Percentiles rank a stretch among this genome's conserved stretches.
These are phyloP conservation scores for Trypanosoma cruzi DNA, from an alignment of 208 protist species.

Conservation along the genomic window DNA sequence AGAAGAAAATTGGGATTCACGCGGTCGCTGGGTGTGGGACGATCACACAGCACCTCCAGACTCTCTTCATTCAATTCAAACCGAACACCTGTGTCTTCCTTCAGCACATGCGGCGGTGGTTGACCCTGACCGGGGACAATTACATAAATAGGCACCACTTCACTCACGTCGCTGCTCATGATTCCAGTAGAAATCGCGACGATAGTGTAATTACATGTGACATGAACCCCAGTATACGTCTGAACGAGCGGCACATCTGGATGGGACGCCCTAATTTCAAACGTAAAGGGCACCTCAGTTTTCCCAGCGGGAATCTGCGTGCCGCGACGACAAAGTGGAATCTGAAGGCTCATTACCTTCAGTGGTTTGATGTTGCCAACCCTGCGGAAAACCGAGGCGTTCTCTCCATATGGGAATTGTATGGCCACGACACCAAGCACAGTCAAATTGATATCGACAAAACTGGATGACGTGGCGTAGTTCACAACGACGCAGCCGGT, in stretches of 20 bases:
- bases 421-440: conserved; percentile 48
- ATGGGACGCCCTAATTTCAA: conserved; percentile 47
- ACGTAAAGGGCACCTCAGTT: conserved; percentile 87
- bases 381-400: conserved; percentile 68
- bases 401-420: conserved; percentile 36
- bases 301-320: conserved; percentile 52
- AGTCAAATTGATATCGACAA: conserved; percentile 51
- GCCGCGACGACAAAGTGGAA: conserved; percentile 24
- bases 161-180: conserved; percentile 51
- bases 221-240: conserved; percentile 61
- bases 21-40: background rate
- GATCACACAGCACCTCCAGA: conserved; percentile 3
- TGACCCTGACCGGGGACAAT: conserved; percentile 12
- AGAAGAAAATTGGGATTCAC: conserved; percentile 66
- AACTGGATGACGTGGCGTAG: conserved; percentile 35
- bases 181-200: conserved; percentile 48
- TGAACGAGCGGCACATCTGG: conserved; percentile 28
- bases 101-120: conserved; percentile 1
- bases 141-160: conserved; percentile 14
- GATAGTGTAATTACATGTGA: conserved; percentile 71
- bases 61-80: conserved; percentile 26
- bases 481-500: conserved; percentile 53
- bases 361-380: conserved; percentile 78
- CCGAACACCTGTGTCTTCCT: conserved; percentile 5
- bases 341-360: conserved; percentile 37